Base-by-base conservation (phyloP, 352 stramenopile species). In the Phytopythium montanum region DNA sequence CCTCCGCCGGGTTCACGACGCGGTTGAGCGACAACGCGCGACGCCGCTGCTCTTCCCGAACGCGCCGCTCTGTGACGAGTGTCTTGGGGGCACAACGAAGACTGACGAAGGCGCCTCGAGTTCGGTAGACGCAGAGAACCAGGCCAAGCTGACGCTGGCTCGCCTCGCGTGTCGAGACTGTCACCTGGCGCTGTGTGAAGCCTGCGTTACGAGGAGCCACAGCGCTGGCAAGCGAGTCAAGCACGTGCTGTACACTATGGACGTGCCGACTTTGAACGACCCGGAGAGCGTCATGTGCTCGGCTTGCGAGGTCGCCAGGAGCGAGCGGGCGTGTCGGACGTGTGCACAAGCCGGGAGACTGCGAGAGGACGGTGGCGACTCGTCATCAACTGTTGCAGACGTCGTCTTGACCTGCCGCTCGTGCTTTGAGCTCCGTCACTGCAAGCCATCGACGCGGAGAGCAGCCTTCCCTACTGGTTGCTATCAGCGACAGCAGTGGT, bases 31-130 rank as follows among this genome's bases (percentile, higher is more conserved):
- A 19, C 57, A 73, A 5, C n/a, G 69, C 0, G 52, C 66, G 18
- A 76, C 59, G 0, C 26, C 68, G 25, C 3, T 39, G 8, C 57
- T 59, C 2, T 78, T 75, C 29, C 65, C 59, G 9, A 68, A 78
- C 36, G 56, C 70, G 4, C 73, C 70, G 4, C 52, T 82, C 5
- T 82, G 73, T 55, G 63, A 77, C 60, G 59, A 69, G 19, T 82
- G 73, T 45, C 61, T 68, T 21, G 38, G 52, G 0, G 10, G 2
- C 23, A 18, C 8, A 19, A 14, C 16, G 31, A 46, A 5, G 31
- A 16, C 28, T 5, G 6, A n/a, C 3, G 16, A 39, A 2, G 14
- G n/a, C 12, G 48, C 25, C 21, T 18, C 28, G 2, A 13, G 16
- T 3, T 36, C 29, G 13, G 10, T 50, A 6, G 44, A 55, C 39